Evolutionary conservation across 768 basidiomycete genomes (phyloP), one percentile per base, ranked within the genome.

Genomic region (Boletus edulis): DNA sequence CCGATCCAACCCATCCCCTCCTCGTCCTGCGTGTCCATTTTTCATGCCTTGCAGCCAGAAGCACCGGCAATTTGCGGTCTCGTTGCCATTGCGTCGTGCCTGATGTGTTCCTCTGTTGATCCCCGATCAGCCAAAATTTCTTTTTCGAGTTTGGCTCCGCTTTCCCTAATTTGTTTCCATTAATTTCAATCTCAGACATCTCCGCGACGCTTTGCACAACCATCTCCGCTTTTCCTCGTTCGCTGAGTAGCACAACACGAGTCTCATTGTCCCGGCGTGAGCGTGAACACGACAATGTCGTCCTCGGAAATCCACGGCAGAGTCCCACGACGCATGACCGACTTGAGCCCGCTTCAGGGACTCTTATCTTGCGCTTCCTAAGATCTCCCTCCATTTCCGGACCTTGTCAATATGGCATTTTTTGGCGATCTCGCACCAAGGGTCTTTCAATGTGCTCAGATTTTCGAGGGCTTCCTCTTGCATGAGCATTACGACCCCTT

Each of bases 71-170:
- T 51, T 63, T 62, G 65, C 69, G 69, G 63, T 62, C 22, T 24
- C 46, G 68, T 59, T 50, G 54, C 51, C 56, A 52, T 57, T 49
- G 62, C 69, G 59, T 43, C 31, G 72, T 71, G 60, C 70, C 70
- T 71, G 49, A 60, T 67, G 65, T 54, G 68, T 69, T 63, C 69
- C 73, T 76, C 71, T 71, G 70, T 76, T 84, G 82, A 84, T 84
- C 82, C 80, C 81, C 76, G 80, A 84, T 84, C 82, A 84, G 74
- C 65, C 60, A 69, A 65, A 69, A 49, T 66, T 62, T 66, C 66
- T 68, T 64, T 65, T 69, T 66, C 63, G 41, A 55, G 63, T 73
- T 59, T 71, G 58, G 62, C 60, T 70, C 72, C 72, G 70, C 56
- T 59, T 51, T 65, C 45, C 60, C 64, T 49, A 32, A 54, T 63